phyloP scores from a whole-genome alignment of 108 stramenopile genomes.

The Nitzschia inconspicua region DNA sequence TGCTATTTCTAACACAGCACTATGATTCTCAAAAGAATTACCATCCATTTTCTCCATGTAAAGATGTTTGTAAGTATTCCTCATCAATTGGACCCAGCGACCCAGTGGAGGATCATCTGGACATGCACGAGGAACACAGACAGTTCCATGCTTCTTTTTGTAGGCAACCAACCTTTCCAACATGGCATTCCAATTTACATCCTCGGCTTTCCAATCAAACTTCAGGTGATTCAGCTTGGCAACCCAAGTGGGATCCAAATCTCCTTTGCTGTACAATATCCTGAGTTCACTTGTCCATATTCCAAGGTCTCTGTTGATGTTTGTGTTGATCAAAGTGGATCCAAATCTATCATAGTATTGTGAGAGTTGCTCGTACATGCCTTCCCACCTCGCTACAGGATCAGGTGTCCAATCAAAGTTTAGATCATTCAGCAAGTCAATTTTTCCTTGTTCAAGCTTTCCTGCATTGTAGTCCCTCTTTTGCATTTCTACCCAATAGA shows the following conservation, averaged over 20 bases:
- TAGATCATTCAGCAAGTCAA: conserved; percentile 2
- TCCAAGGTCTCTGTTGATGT: background rate
- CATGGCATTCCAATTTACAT: conserved; percentile 14
- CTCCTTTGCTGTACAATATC: background rate
- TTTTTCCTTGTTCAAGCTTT: no score
- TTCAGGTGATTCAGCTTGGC: background rate
- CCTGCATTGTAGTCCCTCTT: no score
- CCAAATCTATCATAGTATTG: background rate
- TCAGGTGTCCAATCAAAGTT: conserved; percentile 12
- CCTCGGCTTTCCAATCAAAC: conserved; percentile 6
- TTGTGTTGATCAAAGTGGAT: background rate
- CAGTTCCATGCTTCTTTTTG: conserved; percentile 6
- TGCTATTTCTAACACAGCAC: conserved; percentile 5
- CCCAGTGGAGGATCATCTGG: conserved; percentile 1
- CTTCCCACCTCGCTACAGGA: conserved; percentile 4
- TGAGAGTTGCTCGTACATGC: conserved; percentile 1
- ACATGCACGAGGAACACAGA: background rate
- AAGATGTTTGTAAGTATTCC: background rate
- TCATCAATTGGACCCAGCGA: conserved; percentile 4
- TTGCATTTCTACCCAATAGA: no score
- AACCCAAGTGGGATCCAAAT: background rate
- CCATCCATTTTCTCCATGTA: background rate
- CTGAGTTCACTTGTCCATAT: background rate
- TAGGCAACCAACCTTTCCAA: conserved; percentile 4
- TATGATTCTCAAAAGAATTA: background rate